Evolutionary conservation across 2,329 filamentous ascomycete species (phyloP).

Genomic region (Gyromitra esculenta): DNA sequence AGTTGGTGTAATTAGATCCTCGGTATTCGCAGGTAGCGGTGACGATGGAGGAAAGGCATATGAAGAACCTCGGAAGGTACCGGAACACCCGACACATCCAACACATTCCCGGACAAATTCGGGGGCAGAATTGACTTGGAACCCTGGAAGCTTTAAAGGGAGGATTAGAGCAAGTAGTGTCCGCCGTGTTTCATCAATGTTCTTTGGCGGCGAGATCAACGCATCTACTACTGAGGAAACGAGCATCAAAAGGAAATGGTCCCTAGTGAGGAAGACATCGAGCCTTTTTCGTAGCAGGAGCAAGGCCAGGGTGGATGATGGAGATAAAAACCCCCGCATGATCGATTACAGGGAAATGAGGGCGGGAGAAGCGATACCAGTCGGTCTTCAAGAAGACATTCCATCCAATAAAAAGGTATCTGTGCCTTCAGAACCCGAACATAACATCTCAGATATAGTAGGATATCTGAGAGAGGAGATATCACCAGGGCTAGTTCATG

Average conservation of each 20-base stretch:
- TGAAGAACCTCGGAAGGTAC: conserved; percentile 47
- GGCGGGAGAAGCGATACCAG: not conserved
- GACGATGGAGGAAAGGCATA: conserved; percentile 35
- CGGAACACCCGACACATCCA: conserved; percentile 44
- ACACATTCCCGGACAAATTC: conserved; percentile 33
- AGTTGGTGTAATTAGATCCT: conserved; percentile 38
- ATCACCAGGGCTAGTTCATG: conserved; percentile 33
- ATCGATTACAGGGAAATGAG: conserved; percentile 5
- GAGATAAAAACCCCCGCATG: conserved; percentile 22
- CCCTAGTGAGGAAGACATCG: conserved; percentile 47
- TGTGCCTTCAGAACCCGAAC: conserved; percentile 38
- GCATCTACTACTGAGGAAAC: conserved; percentile 36
- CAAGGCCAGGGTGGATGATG: conserved; percentile 34
- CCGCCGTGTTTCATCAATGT: conserved; percentile 44
- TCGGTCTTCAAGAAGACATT: conserved; percentile 10
- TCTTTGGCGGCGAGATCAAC: conserved; percentile 32
- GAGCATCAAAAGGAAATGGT: conserved; percentile 42
- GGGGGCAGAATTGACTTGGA: conserved; percentile 14
- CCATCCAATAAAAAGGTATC: conserved; percentile 43
- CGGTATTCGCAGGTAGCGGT: conserved; percentile 42
- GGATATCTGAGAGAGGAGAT: conserved; percentile 49
- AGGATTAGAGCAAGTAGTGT: conserved; percentile 36
- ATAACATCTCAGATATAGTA: conserved; percentile 47
- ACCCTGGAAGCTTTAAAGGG: conserved; percentile 37
- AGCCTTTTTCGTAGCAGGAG: conserved; percentile 43